Percentiles rank a stretch among this genome's conserved stretches.
phyloP scores from a whole-genome alignment of 2,329 filamentous ascomycete genomes.

The Ophiocordyceps camponoti-saundersi region DNA sequence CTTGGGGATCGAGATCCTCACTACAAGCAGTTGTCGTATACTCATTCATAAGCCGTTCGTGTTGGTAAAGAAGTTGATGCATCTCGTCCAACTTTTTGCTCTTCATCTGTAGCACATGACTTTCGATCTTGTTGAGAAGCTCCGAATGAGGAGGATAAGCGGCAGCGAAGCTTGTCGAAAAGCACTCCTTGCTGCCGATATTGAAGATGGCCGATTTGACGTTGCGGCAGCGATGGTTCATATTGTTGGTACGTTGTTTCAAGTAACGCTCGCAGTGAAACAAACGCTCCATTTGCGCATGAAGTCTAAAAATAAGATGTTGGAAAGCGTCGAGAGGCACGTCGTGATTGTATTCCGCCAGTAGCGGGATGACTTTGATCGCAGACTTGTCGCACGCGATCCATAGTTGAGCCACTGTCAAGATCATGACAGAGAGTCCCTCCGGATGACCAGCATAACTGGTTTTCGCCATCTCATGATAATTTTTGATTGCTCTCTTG shows the following conservation, averaged over 20 bases:
- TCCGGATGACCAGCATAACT: conserved; percentile 24
- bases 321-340: conserved; percentile 20
- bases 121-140: too few relatives aligned
- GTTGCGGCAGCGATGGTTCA: neutral
- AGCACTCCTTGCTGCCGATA: neutral
- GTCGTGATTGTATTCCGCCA: conserved; percentile 28
- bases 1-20: neutral
- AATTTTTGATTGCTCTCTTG: conserved; percentile 12
- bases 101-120: too few relatives aligned
- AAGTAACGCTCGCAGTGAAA: conserved; percentile 27
- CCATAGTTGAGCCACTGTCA: conserved; percentile 42
- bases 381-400: conserved; percentile 33
- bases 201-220: neutral
- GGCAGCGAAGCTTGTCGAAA: conserved; percentile 8
- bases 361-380: conserved; percentile 16
- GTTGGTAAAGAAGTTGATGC: neutral
- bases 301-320: conserved; percentile 25
- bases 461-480: conserved; percentile 11
- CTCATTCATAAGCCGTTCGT: neutral
- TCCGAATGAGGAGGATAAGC: too few relatives aligned
- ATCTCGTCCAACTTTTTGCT: too few relatives aligned
- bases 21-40: too few relatives aligned
- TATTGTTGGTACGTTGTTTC: conserved; percentile 2
- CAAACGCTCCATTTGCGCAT: conserved; percentile 26
- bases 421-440: conserved; percentile 31